Conservation (phyloP, 2,329 filamentous ascomycete species). For the Hypoxylon sp. region DNA sequence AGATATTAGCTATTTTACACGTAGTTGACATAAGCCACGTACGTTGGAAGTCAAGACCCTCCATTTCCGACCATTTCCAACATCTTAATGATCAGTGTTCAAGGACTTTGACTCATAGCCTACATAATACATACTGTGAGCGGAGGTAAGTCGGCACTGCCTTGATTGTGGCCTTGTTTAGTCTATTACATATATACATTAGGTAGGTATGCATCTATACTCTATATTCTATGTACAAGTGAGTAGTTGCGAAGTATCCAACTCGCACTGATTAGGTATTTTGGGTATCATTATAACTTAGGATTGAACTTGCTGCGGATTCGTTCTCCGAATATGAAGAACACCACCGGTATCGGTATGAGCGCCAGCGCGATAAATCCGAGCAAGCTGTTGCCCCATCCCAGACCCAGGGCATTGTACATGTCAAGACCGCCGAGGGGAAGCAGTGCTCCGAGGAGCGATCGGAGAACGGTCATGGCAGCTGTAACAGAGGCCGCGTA, state of each 20-base stretch:
- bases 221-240: slow-evolving; percentile 25
- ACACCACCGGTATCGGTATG: slow-evolving; percentile 43
- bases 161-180: background rate
- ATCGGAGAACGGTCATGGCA: slow-evolving; percentile 57
- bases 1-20: too few species aligned
- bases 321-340: slow-evolving; percentile 44
- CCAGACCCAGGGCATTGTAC: slow-evolving; percentile 58
- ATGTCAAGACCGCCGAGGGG: slow-evolving; percentile 58
- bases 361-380: slow-evolving; percentile 57
- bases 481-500: slow-evolving; percentile 60
- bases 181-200: slow-evolving; percentile 24
- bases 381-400: slow-evolving; percentile 62
- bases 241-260: background rate
- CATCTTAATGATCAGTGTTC: too few species aligned
- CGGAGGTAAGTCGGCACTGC: background rate
- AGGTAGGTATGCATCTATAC: slow-evolving; percentile 12
- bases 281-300: slow-evolving; percentile 30
- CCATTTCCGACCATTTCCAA: too few species aligned
- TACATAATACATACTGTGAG: background rate
- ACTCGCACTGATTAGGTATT: background rate
- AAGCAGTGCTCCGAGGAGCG: slow-evolving; percentile 57
- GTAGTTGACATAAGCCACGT: too few species aligned
- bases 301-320: slow-evolving; percentile 42
- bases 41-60: too few species aligned
- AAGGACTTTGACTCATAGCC: background rate